phyloP scores from a whole-genome alignment of 2,329 filamentous ascomycete genomes.

The Leptographium radiaticola region DNA sequence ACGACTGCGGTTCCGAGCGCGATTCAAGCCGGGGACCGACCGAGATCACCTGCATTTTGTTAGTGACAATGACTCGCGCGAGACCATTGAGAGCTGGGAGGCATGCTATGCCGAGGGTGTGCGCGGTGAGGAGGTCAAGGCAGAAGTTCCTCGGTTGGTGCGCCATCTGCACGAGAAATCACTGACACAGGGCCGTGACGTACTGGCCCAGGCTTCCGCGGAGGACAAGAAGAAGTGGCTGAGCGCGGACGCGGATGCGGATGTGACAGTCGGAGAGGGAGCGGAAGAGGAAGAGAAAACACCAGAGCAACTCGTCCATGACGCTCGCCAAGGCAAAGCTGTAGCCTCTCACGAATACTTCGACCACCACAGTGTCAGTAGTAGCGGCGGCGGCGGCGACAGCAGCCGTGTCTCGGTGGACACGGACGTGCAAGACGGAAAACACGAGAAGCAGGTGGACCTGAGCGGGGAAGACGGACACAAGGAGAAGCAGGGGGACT shows the following conservation, averaged over 20 bases:
- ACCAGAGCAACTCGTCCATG: constrained; percentile 4
- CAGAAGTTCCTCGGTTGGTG: constrained; percentile 59
- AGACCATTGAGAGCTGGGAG: constrained; percentile 93
- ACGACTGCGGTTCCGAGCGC: constrained; percentile 63
- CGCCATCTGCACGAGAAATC: constrained; percentile 72
- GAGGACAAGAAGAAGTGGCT: constrained; percentile 71
- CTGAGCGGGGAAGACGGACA: no score
- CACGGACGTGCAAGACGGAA: background rate
- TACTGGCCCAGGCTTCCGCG: constrained; percentile 58
- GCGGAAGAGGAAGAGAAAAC: constrained; percentile 4
- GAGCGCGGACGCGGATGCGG: constrained; percentile 55
- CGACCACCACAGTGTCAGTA: constrained; percentile 6
- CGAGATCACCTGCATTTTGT: constrained; percentile 74
- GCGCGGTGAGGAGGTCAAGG: constrained; percentile 53
- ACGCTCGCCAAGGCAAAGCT: background rate
- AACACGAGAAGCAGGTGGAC: no score
- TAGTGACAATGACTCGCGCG: constrained; percentile 73
- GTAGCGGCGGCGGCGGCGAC: background rate
- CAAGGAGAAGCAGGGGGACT: no score
- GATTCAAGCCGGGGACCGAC: constrained; percentile 85
- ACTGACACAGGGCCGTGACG: constrained; percentile 64
- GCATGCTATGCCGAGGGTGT: constrained; percentile 83
- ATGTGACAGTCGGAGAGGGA: constrained; percentile 68
- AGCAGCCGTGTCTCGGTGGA: background rate
- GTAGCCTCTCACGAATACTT: background rate